phyloP scores from a whole-genome alignment of 495 filamentous ascomycete genomes.

The Hyaloscypha bicolor region DNA sequence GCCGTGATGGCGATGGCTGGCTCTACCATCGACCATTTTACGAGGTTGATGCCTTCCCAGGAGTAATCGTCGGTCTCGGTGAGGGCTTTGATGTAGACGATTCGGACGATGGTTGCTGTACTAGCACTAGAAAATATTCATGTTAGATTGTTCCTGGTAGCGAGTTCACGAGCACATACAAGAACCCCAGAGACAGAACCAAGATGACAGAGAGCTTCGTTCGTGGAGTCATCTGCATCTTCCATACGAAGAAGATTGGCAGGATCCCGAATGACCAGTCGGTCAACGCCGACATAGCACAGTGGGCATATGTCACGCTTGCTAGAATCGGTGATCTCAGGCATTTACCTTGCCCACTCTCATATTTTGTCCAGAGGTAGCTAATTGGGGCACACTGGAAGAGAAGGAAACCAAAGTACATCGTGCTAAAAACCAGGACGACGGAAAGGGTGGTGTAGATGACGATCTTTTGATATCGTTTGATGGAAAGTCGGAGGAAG shows the following conservation, averaged over 20 bases:
- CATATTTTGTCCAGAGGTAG: conserved; percentile 39
- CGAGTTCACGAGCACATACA: conserved; percentile 26
- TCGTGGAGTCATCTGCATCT: conserved; percentile 40
- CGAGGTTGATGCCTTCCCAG: conserved; percentile 33
- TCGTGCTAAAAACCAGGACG: conserved; percentile 36
- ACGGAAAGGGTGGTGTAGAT: conserved; percentile 35
- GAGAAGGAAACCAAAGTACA: conserved; percentile 43
- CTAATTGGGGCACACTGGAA: conserved; percentile 47
- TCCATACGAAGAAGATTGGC: conserved; percentile 47
- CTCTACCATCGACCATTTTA: conserved; percentile 39
- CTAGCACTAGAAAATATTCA: conserved; percentile 22
- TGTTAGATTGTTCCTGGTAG: conserved; percentile 12
- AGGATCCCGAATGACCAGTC: conserved; percentile 47
- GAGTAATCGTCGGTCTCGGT: conserved; percentile 30
- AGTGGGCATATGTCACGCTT: conserved; percentile 36
- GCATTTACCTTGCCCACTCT: conserved; percentile 28
- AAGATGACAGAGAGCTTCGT: conserved; percentile 39
- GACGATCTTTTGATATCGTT: conserved; percentile 38
- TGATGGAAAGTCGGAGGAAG: conserved; percentile 44
- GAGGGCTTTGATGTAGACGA: conserved; percentile 38
- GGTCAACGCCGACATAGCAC: conserved; percentile 31
- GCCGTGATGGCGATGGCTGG: conserved; percentile 38
- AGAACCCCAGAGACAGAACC: conserved; percentile 39
- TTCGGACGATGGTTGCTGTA: conserved; percentile 42
- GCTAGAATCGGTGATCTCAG: conserved; percentile 25